phyloP scores from a whole-genome alignment of 768 basidiomycete genomes.

The Macrolepiota dolichaula region DNA sequence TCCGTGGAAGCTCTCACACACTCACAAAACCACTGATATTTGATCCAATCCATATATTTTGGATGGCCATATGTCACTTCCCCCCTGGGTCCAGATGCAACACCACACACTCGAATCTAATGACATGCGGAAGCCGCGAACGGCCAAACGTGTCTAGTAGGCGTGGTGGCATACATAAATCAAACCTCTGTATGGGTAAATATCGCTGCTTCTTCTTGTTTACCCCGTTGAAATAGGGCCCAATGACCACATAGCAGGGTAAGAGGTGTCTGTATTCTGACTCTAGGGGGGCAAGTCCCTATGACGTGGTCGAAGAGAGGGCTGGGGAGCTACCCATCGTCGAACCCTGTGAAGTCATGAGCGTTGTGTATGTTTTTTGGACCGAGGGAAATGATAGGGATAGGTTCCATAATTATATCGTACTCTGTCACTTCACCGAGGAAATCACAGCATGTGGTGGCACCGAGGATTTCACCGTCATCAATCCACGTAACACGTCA shows the following conservation, averaged over 20 bases:
- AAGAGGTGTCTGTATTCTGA: neutral
- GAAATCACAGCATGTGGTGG: constrained; percentile 6
- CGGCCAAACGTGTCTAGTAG: constrained; percentile 10
- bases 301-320: constrained; percentile 4
- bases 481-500: constrained; percentile 9
- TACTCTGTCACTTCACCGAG: constrained; percentile 12
- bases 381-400: constrained; percentile 7
- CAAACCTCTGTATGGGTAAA: constrained; percentile 2
- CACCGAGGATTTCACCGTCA: constrained; percentile 13
- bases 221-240: constrained; percentile 8
- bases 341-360: constrained; percentile 13
- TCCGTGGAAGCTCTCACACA: constrained; percentile 29
- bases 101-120: constrained; percentile 25
- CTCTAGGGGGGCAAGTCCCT: neutral
- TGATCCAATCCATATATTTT: constrained; percentile 29
- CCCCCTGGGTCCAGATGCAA: constrained; percentile 19
- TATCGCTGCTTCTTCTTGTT: constrained; percentile 7
- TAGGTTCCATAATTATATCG: neutral
- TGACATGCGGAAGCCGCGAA: constrained; percentile 12
- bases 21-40: constrained; percentile 17
- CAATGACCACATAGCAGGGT: constrained; percentile 6
- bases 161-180: constrained; percentile 7
- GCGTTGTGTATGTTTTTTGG: neutral
- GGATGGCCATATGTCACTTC: constrained; percentile 28
- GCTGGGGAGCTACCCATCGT: neutral